Evolutionary conservation across 495 filamentous ascomycete genomes (phyloP), one percentile per base, ranked within the genome.

Genomic region (Trichoderma virens): DNA sequence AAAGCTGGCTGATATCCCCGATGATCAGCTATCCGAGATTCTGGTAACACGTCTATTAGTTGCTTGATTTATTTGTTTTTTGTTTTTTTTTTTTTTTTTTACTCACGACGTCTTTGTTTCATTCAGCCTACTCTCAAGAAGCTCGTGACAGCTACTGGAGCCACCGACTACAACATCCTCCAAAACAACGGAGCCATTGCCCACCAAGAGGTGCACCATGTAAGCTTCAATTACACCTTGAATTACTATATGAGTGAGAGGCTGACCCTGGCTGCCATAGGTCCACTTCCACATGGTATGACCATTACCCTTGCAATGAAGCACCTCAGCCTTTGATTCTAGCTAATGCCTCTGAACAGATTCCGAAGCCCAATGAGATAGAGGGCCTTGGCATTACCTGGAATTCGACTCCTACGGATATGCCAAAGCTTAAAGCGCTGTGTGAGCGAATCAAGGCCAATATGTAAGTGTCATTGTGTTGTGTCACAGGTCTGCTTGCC

Each of bases 141-240:
- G 70, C 83, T 99, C 28, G 93, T 87, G 59, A 69, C 74, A n/a
- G 92, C 90, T 28, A 84, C 82, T 14, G 90, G 90, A 7, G 88
- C 90, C 20, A 75, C 76, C 32, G 82, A 98, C 70, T 99, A 88
- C 80, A 99, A 99, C 72, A 82, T 99, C 62, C 77, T 99, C 66
- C 94, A 99, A 81, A 99, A 99, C 78, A 99, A 99, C 71, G 94
- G 94, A 30, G 78, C 83, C 25, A 81, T 90, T 71, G 94, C 94
- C n/a, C 95, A 99, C 78, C 94, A 99, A 77, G 80, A 87, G 62
- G 95, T 99, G 65, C 89, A 89, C 67, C 94, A 99, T 79, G 94
- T 95, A 77, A 76, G 85, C 78, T 64, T 16, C 30, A 23, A n/a
- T 43, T 35, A 4, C 20, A 18, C 0, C 43, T 39, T 28, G 59